phyloP scores from a whole-genome alignment of 306 rosid genomes.

The Lotus japonicus region DNA sequence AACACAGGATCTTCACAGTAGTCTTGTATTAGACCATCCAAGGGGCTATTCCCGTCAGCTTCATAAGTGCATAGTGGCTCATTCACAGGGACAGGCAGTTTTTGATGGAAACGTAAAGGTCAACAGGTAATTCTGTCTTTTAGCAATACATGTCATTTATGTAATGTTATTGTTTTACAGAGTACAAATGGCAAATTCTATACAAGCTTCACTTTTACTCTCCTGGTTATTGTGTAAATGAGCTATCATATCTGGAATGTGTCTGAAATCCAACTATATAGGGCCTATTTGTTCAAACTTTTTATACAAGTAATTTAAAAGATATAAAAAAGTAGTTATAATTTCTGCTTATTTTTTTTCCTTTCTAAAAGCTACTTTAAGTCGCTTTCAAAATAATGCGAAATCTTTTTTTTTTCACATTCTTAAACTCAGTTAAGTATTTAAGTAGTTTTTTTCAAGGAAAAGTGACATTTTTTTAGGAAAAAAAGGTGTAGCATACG shows the following conservation, averaged over 20 bases:
- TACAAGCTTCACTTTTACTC: background rate
- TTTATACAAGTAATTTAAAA: too few species aligned
- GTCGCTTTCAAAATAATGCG: too few species aligned
- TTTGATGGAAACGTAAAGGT: conserved; percentile 89
- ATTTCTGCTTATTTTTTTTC: too few species aligned
- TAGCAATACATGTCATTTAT: background rate
- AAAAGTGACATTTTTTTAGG: too few species aligned
- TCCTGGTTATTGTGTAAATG: background rate
- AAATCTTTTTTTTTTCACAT: too few species aligned
- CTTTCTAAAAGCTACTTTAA: too few species aligned
- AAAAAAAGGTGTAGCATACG: too few species aligned
- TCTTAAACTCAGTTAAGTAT: too few species aligned
- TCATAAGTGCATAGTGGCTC: conserved; percentile 89
- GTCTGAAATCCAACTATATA: background rate
- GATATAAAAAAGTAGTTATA: too few species aligned
- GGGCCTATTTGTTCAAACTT: too few species aligned
- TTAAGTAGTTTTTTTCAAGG: too few species aligned
- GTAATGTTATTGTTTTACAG: background rate
- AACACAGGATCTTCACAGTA: conserved; percentile 91
- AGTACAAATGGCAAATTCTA: background rate
- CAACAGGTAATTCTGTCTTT: conserved; percentile 61
- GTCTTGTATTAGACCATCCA: conserved; percentile 78
- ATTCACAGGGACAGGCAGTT: conserved; percentile 81
- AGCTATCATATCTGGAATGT: background rate
- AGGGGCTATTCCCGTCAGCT: conserved; percentile 88